Conservation (phyloP, 176 grass and related monocot genomes). For the Cenchrus purpureus region DNA sequence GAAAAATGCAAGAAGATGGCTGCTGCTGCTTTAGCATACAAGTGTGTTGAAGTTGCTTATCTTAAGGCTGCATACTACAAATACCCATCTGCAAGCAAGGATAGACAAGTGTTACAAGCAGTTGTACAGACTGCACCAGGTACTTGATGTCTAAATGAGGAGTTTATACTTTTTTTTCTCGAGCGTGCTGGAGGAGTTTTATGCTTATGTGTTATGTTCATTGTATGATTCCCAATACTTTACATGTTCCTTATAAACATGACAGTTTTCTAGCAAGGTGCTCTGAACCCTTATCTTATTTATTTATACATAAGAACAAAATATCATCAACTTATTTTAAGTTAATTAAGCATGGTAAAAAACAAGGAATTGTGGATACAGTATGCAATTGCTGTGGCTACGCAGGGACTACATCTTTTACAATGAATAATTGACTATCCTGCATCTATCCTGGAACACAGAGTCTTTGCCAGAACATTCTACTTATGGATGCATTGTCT, state of each 20-base stretch:
- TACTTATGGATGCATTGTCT: neutral
- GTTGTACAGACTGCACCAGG: slow-evolving; percentile 80
- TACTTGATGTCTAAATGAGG: slow-evolving; percentile 43
- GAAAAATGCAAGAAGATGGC: slow-evolving; percentile 89
- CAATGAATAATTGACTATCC: neutral
- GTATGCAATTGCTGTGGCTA: neutral
- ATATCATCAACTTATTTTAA: slow-evolving; percentile 2
- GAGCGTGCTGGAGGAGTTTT: neutral
- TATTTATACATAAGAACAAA: neutral
- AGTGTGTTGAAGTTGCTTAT: slow-evolving; percentile 99
- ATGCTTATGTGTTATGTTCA: slow-evolving; percentile 2
- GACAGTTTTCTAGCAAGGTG: neutral
- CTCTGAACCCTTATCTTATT: neutral
- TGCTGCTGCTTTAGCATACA: slow-evolving; percentile 90
- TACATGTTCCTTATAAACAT: slow-evolving; percentile 19
- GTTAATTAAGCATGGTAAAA: neutral
- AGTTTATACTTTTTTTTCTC: neutral
- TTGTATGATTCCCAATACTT: slow-evolving; percentile 5
- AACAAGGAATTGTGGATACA: neutral
- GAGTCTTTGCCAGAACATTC: neutral
- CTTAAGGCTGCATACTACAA: slow-evolving; percentile 93
- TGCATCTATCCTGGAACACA: slow-evolving; percentile 8
- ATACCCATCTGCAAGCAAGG: slow-evolving; percentile 72
- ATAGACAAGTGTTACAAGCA: slow-evolving; percentile 81
- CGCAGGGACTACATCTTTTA: neutral